Evolutionary conservation across 805 yeast genomes (phyloP), one percentile per base, ranked within the genome.

Genomic region (Candida xiaguanensis): DNA sequence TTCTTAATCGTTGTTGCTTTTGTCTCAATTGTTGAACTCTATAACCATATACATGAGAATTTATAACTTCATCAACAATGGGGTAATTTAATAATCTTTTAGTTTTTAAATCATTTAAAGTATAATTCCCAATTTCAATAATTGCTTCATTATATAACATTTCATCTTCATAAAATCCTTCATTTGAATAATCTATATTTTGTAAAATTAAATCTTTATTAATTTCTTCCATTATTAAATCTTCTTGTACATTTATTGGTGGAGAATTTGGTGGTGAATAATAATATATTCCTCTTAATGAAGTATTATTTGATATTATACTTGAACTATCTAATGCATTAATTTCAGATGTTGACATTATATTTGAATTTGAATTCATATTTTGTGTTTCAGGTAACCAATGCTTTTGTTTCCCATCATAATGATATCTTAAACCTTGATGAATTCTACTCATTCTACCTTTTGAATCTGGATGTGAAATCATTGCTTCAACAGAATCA

Each of bases 371-470:
- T 13, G 52, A 41, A 28, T 39, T 38, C 16, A 38, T 28, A 7
- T 34, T 37, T 16, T 38, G 22, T 29, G 35, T 40, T 33, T 42
- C 43, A 1, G 61, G 56, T 6, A 90, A 64, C 98, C 98, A 93
- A 58, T 89, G 89, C 48, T 84, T 86, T 9, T 77, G 78, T 34
- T 76, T 74, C 0, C 97, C 97, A 30, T 85, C 84, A 36, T 80
- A 75, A 20, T 80, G 77, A 57, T 86, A 88, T 31, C 99, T 62
- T 40, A 90, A 59, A 0, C 99, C 99, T 43, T 87, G 84, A 44
- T 81, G 79, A 38, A 91, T 75, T 44, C 95, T 72, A 34, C 81
- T 81, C 70, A 74, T 72, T 45, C 82, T 67, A 3, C 84, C 77
- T 13, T 67, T 65, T 1, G 85, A 74, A n/a, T 73, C 72, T 1